phyloP scores from a whole-genome alignment of 164 flowering plant species.

The Chimonanthus praecox region DNA sequence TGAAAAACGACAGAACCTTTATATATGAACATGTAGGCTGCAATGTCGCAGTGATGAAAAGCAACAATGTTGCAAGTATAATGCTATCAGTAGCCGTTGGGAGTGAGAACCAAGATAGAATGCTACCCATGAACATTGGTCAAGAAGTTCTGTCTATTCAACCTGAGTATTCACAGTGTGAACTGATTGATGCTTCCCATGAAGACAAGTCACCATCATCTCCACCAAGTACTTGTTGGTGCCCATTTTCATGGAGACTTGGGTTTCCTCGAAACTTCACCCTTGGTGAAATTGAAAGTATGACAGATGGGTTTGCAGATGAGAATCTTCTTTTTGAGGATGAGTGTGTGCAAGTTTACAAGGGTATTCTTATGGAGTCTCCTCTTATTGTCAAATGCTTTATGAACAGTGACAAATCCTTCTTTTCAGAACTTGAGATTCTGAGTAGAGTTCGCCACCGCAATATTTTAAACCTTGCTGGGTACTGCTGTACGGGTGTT shows the following conservation, averaged over 20 bases:
- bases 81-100: slow-evolving; percentile 17
- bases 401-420: slow-evolving; percentile 18
- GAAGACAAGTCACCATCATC: background rate
- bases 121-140: background rate
- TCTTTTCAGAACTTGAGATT: slow-evolving; percentile 27
- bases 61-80: slow-evolving; percentile 37
- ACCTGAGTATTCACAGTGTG: slow-evolving; percentile 2
- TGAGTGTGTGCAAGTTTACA: slow-evolving; percentile 17
- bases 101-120: background rate
- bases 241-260: slow-evolving; percentile 32
- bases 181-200: background rate
- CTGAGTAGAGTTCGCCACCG: slow-evolving; percentile 36
- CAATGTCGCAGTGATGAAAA: slow-evolving; percentile 41
- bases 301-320: slow-evolving; percentile 26
- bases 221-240: slow-evolving; percentile 29
- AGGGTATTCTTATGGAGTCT: slow-evolving; percentile 24
- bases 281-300: slow-evolving; percentile 26
- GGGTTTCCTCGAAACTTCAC: slow-evolving; percentile 29
- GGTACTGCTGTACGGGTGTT: slow-evolving; percentile 33
- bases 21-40: slow-evolving; percentile 36
- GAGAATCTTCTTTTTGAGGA: slow-evolving; percentile 12
- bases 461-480: slow-evolving; percentile 40
- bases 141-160: background rate
- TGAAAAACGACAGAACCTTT: slow-evolving; percentile 31
- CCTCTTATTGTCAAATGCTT: slow-evolving; percentile 30